Conservation (phyloP, 495 filamentous ascomycete species). For the Talaromyces thailandensis region DNA sequence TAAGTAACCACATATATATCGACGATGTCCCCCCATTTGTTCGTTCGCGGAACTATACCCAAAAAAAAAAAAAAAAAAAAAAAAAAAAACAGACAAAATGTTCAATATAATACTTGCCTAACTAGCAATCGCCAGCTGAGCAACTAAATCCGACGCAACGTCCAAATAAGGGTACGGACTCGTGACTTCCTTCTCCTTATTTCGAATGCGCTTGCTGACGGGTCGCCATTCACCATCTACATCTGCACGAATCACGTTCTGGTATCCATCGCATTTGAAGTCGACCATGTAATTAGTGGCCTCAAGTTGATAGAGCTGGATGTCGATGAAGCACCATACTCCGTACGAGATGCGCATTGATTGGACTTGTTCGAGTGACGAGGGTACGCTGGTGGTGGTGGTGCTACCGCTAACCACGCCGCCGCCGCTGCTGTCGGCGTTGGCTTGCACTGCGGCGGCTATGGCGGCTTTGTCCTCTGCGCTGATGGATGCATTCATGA, state of each 20-base stretch:
- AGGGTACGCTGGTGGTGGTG: constrained; percentile 26
- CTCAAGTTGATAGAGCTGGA: constrained; percentile 95
- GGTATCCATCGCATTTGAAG: constrained; percentile 98
- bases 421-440: constrained; percentile 15
- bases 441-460: constrained; percentile 18
- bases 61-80: background rate
- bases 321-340: constrained; percentile 76
- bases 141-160: constrained; percentile 44
- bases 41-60: background rate
- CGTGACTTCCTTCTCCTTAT: constrained; percentile 47
- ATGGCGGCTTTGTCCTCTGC: constrained; percentile 29
- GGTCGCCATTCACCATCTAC: constrained; percentile 36
- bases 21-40: background rate
- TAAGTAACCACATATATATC: background rate
- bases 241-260: constrained; percentile 55
- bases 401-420: constrained; percentile 19
- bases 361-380: constrained; percentile 28
- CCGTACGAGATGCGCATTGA: constrained; percentile 31
- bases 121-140: constrained; percentile 39
- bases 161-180: constrained; percentile 49
- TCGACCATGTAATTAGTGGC: constrained; percentile 90
- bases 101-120: background rate
- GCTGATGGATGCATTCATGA: constrained; percentile 30
- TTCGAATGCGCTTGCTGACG: constrained; percentile 37
- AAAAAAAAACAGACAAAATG: background rate